Evolutionary conservation across 768 basidiomycete genomes (phyloP), one percentile per base, ranked within the genome.

Genomic region (Lactarius quietus): DNA sequence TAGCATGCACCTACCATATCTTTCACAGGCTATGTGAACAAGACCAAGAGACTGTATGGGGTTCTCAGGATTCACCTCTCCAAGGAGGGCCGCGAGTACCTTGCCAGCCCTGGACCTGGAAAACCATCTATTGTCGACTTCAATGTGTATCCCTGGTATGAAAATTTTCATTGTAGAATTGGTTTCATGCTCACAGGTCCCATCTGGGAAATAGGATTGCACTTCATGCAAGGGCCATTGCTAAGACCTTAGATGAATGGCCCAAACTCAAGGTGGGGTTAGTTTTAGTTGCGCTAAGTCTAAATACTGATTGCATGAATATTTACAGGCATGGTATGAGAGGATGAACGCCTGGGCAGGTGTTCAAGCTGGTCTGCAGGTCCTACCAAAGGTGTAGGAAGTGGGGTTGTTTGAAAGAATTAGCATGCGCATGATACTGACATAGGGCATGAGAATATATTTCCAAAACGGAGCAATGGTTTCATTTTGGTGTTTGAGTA

Each of bases 31-130:
- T 95, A 92, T 75, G 69, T 79, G 26, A 86, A 92, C 31, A 94
- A 96, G 80, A 90, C 91, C 3, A 86, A 84, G 70, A 84, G 95
- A 29, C 81, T 95, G 26, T 94, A 90, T 73, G 78, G 84, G n/a
- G 94, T 95, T 4, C 82, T 95, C 51, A 86, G 95, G 71, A 85
- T 87, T 57, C 84, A 89, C 28, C 82, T 95, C 23, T 33, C 61
- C 10, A 74, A 79, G 53, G 84, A 80, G n/a, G n/a, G n/a, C 59
- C 83, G 89, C 20, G 92, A 94, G 45, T 95, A 82, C 74, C 84
- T 96, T 18, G 92, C 83, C 20, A 93, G 94, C n/a, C 77, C 86
- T 14, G 87, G 84, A 0, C 78, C 79, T 61, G 90, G 89, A 29
- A 86, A 83, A 69, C 84, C 82, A 72, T 85, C 81, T 45, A 75